Conservation (phyloP, 495 filamentous ascomycete species). For the Neohortaea acidophila region DNA sequence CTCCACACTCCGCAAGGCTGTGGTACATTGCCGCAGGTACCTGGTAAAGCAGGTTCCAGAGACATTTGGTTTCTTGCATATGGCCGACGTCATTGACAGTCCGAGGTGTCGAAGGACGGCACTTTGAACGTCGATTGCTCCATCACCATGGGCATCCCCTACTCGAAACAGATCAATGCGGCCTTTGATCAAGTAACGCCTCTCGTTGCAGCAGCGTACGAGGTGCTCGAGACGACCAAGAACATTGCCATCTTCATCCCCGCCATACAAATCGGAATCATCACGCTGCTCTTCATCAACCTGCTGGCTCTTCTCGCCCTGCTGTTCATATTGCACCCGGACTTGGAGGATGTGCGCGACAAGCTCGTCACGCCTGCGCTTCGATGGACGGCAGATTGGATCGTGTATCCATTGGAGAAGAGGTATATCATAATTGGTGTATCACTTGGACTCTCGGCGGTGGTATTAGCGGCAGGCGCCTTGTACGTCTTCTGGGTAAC, state of each 20-base stretch:
- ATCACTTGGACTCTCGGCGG: no score
- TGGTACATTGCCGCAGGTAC: no score
- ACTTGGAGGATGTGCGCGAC: slow-evolving; percentile 17
- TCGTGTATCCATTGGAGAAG: no score
- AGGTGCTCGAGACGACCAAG: slow-evolving; percentile 23
- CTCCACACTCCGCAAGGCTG: no score
- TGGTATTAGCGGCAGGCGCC: no score
- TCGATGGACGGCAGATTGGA: slow-evolving; percentile 10
- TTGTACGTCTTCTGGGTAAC: no score
- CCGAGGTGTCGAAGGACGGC: no score
- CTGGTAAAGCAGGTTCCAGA: no score
- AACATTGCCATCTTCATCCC: slow-evolving; percentile 21
- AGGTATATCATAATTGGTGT: no score
- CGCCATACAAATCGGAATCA: slow-evolving; percentile 20
- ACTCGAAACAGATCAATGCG: slow-evolving; percentile 23
- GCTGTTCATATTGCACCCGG: slow-evolving; percentile 21
- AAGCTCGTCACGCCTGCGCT: slow-evolving; percentile 21
- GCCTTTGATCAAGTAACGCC: slow-evolving; percentile 27
- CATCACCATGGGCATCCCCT: slow-evolving; percentile 27
- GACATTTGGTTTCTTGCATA: no score
- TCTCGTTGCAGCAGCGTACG: slow-evolving; percentile 23
- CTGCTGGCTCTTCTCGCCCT: slow-evolving; percentile 16
- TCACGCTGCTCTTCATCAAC: slow-evolving; percentile 15
- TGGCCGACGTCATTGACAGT: no score
- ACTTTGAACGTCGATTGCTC: no score